Evolutionary conservation across 805 yeast species (phyloP), one percentile per base, ranked within the genome.

Genomic region (Lipomyces mesembrius): DNA sequence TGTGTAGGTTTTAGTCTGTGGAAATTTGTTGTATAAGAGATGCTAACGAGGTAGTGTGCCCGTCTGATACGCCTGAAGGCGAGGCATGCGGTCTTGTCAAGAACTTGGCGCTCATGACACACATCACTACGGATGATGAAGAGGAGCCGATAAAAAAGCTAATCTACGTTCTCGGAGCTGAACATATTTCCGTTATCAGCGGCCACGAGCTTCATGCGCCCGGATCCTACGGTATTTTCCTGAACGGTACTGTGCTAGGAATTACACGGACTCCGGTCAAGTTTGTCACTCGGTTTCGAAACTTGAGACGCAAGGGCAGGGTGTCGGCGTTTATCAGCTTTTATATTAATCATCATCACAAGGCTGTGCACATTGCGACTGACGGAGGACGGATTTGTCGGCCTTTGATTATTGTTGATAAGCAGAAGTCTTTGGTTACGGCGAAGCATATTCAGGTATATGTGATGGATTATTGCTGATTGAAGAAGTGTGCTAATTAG

Each of bases 11-110:
- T 7, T 22, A 17, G 53, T 53, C n/a, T 34, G 12, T 29, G 8
- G 43, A 39, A 29, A 14, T 46, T 6, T 12, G n/a, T 37, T 29
- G 37, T 9, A 20, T 7, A n/a, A 12, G 11, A 29, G 14, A 11
- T 25, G 32, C 58, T 59, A 34, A 53, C 20, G 9, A 34, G 3
- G n/a, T n/a, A 66, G 67, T 95, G 67, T 95, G 99, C 83, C 92
- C 98, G 6, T 91, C 98, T 0, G 99, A 95, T 84, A 95, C 99
- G 0, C 99, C 99, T 0, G 99, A 95, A 84, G 99, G 99, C 84
- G 99, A 95, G 80, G 99, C 99, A 0, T 95, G 99, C 87, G 99
- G 99, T 76, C 84, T 95, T 78, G 99, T 95, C 49, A 95, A 95
- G 80, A 95, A 95, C 77, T 82, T 95, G 77, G 99, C 99, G 1